Conservation (phyloP, 352 stramenopile genomes). For the Globisporangium spiculum region DNA sequence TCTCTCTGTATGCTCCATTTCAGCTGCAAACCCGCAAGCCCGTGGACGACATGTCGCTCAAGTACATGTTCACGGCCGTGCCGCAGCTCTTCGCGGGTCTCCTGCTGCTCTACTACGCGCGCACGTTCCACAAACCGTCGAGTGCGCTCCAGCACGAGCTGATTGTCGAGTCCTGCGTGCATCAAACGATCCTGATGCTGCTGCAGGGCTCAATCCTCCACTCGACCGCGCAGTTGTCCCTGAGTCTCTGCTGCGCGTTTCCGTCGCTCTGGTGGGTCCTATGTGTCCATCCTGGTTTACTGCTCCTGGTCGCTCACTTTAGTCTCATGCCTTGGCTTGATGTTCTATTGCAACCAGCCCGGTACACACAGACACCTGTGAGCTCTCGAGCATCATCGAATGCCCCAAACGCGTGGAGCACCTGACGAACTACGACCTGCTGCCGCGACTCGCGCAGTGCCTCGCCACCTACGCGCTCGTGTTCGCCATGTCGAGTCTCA, state of each 20-base stretch:
- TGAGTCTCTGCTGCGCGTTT: conserved; percentile 56
- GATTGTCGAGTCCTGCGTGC: conserved; percentile 52
- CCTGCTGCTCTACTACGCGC: conserved; percentile 61
- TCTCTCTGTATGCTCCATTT: background rate
- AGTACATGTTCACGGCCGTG: conserved; percentile 47
- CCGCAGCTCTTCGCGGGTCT: conserved; percentile 42
- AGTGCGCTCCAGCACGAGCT: conserved; percentile 52
- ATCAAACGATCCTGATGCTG: conserved; percentile 38
- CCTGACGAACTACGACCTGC: conserved; percentile 36
- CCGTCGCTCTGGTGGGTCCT: conserved; percentile 41
- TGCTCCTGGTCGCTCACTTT: conserved; percentile 4
- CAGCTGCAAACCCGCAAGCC: conserved; percentile 38
- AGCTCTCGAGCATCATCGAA: conserved; percentile 37
- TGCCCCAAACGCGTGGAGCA: conserved; percentile 35
- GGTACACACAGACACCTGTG: conserved; percentile 27
- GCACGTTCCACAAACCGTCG: conserved; percentile 39
- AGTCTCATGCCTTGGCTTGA: background rate
- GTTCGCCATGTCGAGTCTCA: conserved; percentile 39
- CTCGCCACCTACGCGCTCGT: conserved; percentile 42
- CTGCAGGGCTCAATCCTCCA: conserved; percentile 43
- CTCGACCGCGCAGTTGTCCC: conserved; percentile 37
- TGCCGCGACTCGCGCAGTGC: conserved; percentile 35
- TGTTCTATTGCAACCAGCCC: conserved; percentile 24
- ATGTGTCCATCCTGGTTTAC: background rate
- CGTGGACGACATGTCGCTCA: conserved; percentile 46